Evolutionary conservation across 164 flowering plant species (phyloP), one percentile per base, ranked within the genome.

Genomic region (Aristolochia fimbriata): DNA sequence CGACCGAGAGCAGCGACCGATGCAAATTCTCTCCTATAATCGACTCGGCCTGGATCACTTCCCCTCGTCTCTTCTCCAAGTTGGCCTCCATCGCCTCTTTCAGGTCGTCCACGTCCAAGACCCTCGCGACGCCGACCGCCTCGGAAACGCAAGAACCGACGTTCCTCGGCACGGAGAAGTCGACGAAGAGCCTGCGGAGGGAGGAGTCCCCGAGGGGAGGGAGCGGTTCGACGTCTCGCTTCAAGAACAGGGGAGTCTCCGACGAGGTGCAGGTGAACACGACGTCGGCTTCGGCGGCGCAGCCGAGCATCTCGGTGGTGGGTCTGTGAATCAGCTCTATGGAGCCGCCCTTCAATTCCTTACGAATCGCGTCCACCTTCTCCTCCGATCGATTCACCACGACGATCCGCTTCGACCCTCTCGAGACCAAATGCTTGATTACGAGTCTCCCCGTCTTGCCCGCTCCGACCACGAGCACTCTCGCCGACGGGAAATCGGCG

Each of bases 401-500:
- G 48, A 88, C 91, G 82, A 93, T 82, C 60, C 76, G 80, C 17
- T 77, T 82, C 81, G 93, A 90, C 5, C 99, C 99, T 71, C 90
- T 93, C 25, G 97, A 83, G 3, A 74, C 95, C 79, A 93, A 78
- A 76, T 93, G 99, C 60, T 90, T 90, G 77, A 93, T 85, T 61
- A 93, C 97, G 62, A 93, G 97, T 74, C 88, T 93, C 16, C 99
- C 99, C 97, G 91, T 93, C 72, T 90, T 90, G 27, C 99, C 99
- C 47, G 99, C 97, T 49, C 97, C 99, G 65, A 88, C 76, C 6
- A 93, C 87, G 74, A 90, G 53, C 86, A 88, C 83, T 56, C 89
- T 70, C 10, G 88, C 88, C 58, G 77, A 70, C 30, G 77, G 59
- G 57, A 81, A 81, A 20, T 82, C 81, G n/a, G 86, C 60, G 58